Conservation (phyloP, 345 rosid genomes). For the Populus davidiana region DNA sequence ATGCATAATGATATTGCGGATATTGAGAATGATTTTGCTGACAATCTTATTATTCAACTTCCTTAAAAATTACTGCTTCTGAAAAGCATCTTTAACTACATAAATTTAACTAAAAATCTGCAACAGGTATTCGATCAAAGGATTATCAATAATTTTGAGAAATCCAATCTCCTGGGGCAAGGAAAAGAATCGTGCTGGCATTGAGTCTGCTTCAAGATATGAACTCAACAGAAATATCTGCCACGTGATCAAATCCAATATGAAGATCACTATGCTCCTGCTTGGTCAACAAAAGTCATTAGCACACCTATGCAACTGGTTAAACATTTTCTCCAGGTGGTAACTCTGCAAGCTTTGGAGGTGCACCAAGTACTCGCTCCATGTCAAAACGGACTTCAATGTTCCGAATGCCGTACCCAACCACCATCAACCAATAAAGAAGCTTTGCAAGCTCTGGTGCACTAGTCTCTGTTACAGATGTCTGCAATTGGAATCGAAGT, state of each 20-base stretch:
- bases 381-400: slow-evolving; percentile 94
- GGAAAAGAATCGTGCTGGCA: neutral
- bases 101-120: neutral
- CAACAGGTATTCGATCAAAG: neutral
- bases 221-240: neutral
- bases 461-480: slow-evolving; percentile 69
- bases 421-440: slow-evolving; percentile 94
- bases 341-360: slow-evolving; percentile 74
- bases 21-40: neutral
- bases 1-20: neutral
- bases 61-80: neutral
- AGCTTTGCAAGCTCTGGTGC: slow-evolving; percentile 84
- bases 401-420: slow-evolving; percentile 89
- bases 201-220: neutral
- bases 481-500: slow-evolving; percentile 39
- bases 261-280: neutral
- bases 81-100: neutral
- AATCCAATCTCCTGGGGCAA: neutral
- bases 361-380: slow-evolving; percentile 84
- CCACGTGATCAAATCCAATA: neutral
- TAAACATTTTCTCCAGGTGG: slow-evolving; percentile 83
- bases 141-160: neutral
- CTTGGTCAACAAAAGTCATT: neutral
- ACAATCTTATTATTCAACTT: neutral
- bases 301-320: neutral